Evolutionary conservation across 495 filamentous ascomycete species (phyloP).

Genomic region (Penicillium cataractarum): DNA sequence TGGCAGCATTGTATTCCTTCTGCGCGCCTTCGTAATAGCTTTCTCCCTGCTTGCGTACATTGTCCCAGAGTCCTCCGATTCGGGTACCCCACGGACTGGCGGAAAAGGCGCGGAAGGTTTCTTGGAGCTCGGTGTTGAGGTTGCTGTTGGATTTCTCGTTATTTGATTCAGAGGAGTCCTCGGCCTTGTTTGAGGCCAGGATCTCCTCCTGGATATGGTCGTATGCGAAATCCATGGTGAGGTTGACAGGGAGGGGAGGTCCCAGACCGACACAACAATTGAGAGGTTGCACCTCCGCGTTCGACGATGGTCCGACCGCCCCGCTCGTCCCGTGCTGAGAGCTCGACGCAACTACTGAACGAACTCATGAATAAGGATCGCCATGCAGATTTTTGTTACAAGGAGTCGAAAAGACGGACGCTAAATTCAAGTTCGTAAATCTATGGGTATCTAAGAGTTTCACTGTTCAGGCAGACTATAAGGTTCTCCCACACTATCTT

Average conservation of each 20-base stretch:
- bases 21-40: conserved; percentile 81
- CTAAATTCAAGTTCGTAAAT: conserved; percentile 3
- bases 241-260: conserved; percentile 7
- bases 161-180: conserved; percentile 25
- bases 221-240: conserved; percentile 90
- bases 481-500: conserved; percentile 51
- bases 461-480: conserved; percentile 36
- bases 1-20: conserved; percentile 77
- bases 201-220: conserved; percentile 92
- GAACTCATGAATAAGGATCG: not conserved
- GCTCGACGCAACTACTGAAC: not conserved
- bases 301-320: conserved; percentile 34
- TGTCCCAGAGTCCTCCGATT: conserved; percentile 86
- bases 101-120: conserved; percentile 92
- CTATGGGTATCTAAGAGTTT: conserved; percentile 19
- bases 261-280: conserved; percentile 17
- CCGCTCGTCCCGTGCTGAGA: conserved; percentile 20
- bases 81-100: conserved; percentile 82
- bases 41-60: conserved; percentile 88
- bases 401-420: not conserved
- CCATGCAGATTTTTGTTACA: no score
- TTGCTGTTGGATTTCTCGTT: conserved; percentile 53
- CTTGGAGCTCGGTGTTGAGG: conserved; percentile 87
- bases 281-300: conserved; percentile 32
- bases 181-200: conserved; percentile 62